phyloP scores from a whole-genome alignment of 2,329 filamentous ascomycete genomes.

The Aspergillus costaricaensis region DNA sequence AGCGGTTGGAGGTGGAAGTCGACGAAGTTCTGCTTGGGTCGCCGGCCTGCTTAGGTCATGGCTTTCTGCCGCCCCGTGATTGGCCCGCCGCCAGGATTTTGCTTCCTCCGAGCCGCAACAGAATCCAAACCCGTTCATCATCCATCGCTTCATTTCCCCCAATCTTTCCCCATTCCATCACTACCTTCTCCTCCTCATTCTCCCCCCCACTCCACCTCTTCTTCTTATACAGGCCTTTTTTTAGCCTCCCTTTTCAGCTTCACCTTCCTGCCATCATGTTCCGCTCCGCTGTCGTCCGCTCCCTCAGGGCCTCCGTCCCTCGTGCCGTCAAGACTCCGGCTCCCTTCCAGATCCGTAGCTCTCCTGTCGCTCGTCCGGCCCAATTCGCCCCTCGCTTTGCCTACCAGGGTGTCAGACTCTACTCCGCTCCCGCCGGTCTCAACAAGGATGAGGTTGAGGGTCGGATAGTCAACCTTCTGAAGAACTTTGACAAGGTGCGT shows the following conservation, averaged over 20 bases:
- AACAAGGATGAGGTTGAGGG: conserved; percentile 84
- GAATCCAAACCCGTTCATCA: conserved; percentile 19
- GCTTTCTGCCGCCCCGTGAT: conserved; percentile 41
- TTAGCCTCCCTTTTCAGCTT: conserved; percentile 6
- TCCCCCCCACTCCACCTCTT: conserved; percentile 14
- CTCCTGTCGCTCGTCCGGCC: conserved; percentile 63
- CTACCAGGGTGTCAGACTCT: conserved; percentile 74
- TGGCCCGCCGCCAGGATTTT: conserved; percentile 41
- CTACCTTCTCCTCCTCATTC: background rate
- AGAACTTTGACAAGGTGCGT: conserved; percentile 94
- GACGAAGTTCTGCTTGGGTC: conserved; percentile 32
- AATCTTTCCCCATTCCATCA: conserved; percentile 8
- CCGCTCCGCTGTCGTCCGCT: conserved; percentile 80
- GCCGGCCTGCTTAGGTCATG: conserved; percentile 42
- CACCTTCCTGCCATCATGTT: conserved; percentile 67
- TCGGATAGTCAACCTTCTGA: conserved; percentile 86
- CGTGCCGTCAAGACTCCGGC: conserved; percentile 58
- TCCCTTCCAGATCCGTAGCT: conserved; percentile 61
- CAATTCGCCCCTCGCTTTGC: conserved; percentile 63
- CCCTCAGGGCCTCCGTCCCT: conserved; percentile 61
- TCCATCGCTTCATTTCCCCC: conserved; percentile 26
- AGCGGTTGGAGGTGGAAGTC: conserved; percentile 24
- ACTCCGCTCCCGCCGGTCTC: conserved; percentile 79
- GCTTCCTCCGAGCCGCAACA: conserved; percentile 36
- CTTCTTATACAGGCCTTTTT: background rate